Base-by-base conservation (phyloP, 129 eudicot species). In the Pulicaria dysenterica region DNA sequence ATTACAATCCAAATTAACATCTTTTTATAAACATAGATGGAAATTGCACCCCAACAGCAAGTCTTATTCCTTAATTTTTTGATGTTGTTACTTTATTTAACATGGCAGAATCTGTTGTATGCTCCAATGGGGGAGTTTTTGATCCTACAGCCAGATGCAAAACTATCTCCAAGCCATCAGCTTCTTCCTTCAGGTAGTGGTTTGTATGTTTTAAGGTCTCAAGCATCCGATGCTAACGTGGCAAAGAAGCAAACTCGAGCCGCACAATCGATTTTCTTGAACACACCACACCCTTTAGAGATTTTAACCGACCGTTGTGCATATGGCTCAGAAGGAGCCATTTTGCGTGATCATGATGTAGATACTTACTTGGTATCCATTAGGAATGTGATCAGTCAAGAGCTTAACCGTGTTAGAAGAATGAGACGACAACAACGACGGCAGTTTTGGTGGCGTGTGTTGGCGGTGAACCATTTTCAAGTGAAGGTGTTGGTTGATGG, bases 91-190 rank as follows among this genome's bases (percentile, higher is more conserved):
- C 7, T 0, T 68, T 37, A 14, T 3, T 8, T n/a, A 11, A 73
- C 40, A 63, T 63, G 63, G 81, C 85, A 92, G 96, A 89, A 85
- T 69, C 3, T 83, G 72, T 71, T 89, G 63, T 92, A 82, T 67
- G 74, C 88, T 58, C 97, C 97, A 67, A 84, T 89, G 91, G 97
- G 97, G 14, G 96, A 92, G 82, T 82, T 92, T 16, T 10, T 92
- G 60, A 86, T 89, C 64, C 88, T 92, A 12, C 97, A 92, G 15
- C 97, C 97, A 2, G 91, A 89, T 64, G 83, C 82, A 57, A 86
- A 83, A 45, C 79, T 82, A 37, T 92, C 97, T 40, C 96, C 96
- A 45, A 79, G 58, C 77, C 97, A 92, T 13, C 83, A 86, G 1
- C 89, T 92, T 16, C 94, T 92, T 59, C 97, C 97, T 8, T 46